Evolutionary conservation across 2,329 filamentous ascomycete genomes (phyloP), one percentile per base, ranked within the genome.

Genomic region (Trichophyton benhamiae): DNA sequence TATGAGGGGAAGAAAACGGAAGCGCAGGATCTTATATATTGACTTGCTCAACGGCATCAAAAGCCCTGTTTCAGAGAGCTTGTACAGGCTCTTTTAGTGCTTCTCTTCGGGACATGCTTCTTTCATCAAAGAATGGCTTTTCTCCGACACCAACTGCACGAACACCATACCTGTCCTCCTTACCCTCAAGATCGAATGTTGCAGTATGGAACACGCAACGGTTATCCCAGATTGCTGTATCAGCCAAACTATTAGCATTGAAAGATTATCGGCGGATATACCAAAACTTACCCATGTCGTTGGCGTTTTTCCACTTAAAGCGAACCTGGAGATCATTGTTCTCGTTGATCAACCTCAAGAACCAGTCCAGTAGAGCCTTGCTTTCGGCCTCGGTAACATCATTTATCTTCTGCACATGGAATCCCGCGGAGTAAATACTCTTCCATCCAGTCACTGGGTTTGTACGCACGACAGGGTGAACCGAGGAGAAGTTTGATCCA

Each of bases 211-310:
- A 83, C 0, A 79, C 79, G n/a, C 75, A 79, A 6, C 81, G 73
- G 65, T 83, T 83, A 64, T 84, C 81, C 81, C 82, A 83, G 64
- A 83, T 82, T 1, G 80, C 81, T 67, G 72, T 59, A 36, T 6
- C 25, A 20, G 20, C n/a, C 33, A 36, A 11, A 33, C 8, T 1
- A 11, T 36, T 8, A 36, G 33, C 0, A 20, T 13, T 20, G 57
- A 2, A 48, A 3, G 2, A n/a, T 30, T 8, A 38, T 44, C 15
- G 25, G 3, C 41, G 5, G 41, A 20, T 20, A 20, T 48, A 27
- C 3, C 41, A 20, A 60, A 44, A 61, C 69, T 63, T 63, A 72
- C 70, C 71, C 11, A 75, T 62, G 63, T 83, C 82, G 65, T 75
- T 75, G 17, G 66, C 65, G 60, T 73, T 71, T 53, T 69, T 66